These are phyloP conservation scores for Microbotryum saponariae DNA, from an alignment of 1,284 basidiomycete species.

Conservation along the genomic window DNA sequence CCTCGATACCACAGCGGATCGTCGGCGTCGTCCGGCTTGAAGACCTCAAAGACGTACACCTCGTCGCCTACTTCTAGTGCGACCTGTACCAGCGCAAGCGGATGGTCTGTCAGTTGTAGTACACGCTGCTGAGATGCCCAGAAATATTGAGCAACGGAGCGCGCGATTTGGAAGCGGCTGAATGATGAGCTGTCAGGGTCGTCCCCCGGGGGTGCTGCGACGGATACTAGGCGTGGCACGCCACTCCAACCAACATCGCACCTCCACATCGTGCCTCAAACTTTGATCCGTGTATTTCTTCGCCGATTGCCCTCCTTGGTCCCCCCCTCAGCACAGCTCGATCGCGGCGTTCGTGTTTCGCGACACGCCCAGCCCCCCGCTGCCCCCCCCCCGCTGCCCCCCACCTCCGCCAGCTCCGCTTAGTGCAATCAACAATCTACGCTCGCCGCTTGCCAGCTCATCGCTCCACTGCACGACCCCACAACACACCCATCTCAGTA, in stretches of 20 bases:
- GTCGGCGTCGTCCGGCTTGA: slow-evolving; percentile 16
- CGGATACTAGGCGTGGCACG: too few species aligned
- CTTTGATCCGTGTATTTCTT: too few species aligned
- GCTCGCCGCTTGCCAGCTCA: background rate
- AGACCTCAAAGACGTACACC: slow-evolving; percentile 80
- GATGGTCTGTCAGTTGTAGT: background rate
- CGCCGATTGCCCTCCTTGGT: too few species aligned
- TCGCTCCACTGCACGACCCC: background rate
- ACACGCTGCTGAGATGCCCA: background rate
- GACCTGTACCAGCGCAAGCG: slow-evolving; percentile 31
- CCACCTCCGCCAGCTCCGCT: background rate
- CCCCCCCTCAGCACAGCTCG: too few species aligned
- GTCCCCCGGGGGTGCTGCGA: too few species aligned
- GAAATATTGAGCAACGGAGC: too few species aligned
- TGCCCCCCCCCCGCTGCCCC: background rate
- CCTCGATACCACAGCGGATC: slow-evolving; percentile 41
- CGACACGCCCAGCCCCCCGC: background rate
- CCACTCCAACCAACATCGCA: too few species aligned
- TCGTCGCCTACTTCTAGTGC: slow-evolving; percentile 70
- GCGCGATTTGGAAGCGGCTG: too few species aligned
- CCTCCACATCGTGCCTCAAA: too few species aligned
- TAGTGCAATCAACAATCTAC: background rate
- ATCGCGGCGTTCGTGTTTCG: too few species aligned
- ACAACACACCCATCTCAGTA: background rate
- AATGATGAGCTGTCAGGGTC: too few species aligned